A percentile compares a stretch with the other conserved stretches of the same genome.
These are phyloP conservation scores for Asclepias syriaca DNA, from an alignment of 257 asterid species.

Conservation along the genomic window DNA sequence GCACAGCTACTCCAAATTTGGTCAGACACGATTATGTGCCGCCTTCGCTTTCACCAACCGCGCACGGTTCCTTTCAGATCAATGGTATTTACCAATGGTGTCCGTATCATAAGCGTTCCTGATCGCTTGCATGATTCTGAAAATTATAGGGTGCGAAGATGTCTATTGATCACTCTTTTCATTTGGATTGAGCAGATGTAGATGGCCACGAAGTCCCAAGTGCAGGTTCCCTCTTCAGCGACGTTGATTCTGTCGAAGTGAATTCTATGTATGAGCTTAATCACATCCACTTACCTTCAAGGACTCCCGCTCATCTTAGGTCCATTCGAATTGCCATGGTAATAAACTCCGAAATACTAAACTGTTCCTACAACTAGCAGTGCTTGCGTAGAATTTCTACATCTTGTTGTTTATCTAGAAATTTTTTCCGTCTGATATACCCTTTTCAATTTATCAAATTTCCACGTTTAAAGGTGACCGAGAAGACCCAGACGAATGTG, in stretches of 20 bases:
- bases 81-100: constrained; percentile 7
- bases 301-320: constrained; percentile 68
- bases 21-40: constrained; percentile 19
- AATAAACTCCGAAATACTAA: constrained; percentile 5
- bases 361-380: background rate
- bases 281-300: constrained; percentile 56
- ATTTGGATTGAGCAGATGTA: constrained; percentile 1
- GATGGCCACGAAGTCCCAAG: constrained; percentile 11
- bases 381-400: background rate
- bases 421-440: background rate
- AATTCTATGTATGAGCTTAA: constrained; percentile 72
- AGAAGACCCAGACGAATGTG: constrained; percentile 54
- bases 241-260: constrained; percentile 21
- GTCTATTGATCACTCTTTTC: background rate
- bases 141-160: background rate
- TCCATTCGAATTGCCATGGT: constrained; percentile 78
- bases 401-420: background rate
- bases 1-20: constrained; percentile 18
- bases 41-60: constrained; percentile 8
- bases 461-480: constrained; percentile 52
- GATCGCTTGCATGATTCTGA: too few relatives aligned
- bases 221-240: constrained; percentile 9
- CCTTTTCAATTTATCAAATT: background rate
- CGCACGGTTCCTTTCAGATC: constrained; percentile 11
- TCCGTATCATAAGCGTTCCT: background rate